Evolutionary conservation across 306 rosid genomes (phyloP), one percentile per base, ranked within the genome.

Genomic region (Hippophae gyantsensis): DNA sequence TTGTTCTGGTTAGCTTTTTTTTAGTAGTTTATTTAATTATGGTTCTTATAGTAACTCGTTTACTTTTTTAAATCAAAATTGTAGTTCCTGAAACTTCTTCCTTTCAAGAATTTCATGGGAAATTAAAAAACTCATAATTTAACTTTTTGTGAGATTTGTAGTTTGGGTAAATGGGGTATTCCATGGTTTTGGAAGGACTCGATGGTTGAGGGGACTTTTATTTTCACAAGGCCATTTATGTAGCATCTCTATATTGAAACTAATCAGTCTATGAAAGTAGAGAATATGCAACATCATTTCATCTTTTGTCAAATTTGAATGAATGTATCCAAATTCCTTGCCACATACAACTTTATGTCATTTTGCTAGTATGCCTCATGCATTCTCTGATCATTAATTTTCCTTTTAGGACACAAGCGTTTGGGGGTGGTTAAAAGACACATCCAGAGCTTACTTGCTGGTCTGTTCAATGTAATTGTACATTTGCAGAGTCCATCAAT

Each of bases 361-460:
- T 32, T 32, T 32, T 32, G 38, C 38, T 32, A 2, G 5, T 32
- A 32, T 32, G 38, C 38, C 38, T 2, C 23, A 42, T 73, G 58
- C 48, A n/a, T 27, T 27, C 42, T 56, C 46, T 81, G 72, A 72
- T 64, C 57, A 23, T 68, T 78, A 43, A 43, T 58, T 66, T 64
- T 8, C 14, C 42, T 69, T 72, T 47, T 72, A 90, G 96, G 89
- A 68, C 81, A 74, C 70, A 90, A 79, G 64, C 72, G 76, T 58
- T 65, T 87, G 82, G 79, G 72, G 76, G 79, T 85, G 76, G 82
- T 90, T 69, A 87, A 85, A 78, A 81, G 84, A 72, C 84, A 87
- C 79, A 74, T 81, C 56, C 92, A 78, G 76, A 73, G 84, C 72
- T 70, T 83, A 48, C 70, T 83, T 62, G 74, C 81, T 58, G 64